Evolutionary conservation across 164 flowering plant genomes (phyloP), one percentile per base, ranked within the genome.

Genomic region (Nymphaea thermarum): DNA sequence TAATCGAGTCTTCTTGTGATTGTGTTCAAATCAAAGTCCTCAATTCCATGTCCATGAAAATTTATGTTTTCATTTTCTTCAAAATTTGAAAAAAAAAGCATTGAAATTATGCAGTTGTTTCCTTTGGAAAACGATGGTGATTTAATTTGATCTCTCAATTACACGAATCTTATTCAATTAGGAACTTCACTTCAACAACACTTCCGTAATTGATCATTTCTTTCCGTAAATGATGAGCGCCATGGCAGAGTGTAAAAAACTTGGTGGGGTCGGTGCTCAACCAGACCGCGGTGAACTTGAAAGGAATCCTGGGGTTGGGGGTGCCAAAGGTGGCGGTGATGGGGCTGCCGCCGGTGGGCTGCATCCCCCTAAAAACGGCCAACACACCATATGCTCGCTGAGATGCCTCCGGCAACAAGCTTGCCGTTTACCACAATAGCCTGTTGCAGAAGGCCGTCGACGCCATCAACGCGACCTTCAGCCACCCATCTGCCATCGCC

Each of bases 261-360:
- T 70, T 70, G 55, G 8, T 15, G 36, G 65, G 8, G 3, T 59
- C 68, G 3, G 42, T 70, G 25, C 15, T 70, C 25, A 60, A 57
- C 0, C 68, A 70, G 36, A 43, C 60, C 25, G 43, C 55, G 3
- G 4, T 15, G 42, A 44, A 70, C 47, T 0, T 70, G 17, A 60
- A 65, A 44, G 57, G 68, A 7, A 16, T 70, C 2, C 43, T 18
- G 5, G 59, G 43, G 6, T 16, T 70, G 2, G 72, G 72, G 6
- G 64, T 70, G 64, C 65, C 43, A 43, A 65, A 65, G 64, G 60
- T 65, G 11, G 72, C 67, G 3, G 64, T 70, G 5, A 59, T 43
- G 3, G 63, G 63, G 5, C 41, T 70, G n/a, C 51, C 59, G 17
- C 72, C 72, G 3, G 1, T 70, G 3, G 72, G 72, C 25, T 70